A percentile compares a stretch with the other conserved stretches of the same genome.
phyloP scores from a whole-genome alignment of 352 stramenopile genomes.

The Plasmopara viticola region DNA sequence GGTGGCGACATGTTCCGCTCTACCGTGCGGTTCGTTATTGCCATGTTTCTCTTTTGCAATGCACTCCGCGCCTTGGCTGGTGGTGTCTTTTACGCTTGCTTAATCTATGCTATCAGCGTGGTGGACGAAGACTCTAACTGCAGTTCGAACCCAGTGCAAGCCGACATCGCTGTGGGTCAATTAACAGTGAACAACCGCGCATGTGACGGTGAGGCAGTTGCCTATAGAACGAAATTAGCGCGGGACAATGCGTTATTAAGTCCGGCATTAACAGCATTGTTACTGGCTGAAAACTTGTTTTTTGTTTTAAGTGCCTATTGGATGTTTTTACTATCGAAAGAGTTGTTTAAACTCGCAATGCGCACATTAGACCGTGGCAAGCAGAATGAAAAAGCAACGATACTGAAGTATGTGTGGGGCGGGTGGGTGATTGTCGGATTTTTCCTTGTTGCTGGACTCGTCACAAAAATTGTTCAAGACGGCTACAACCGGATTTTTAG shows the following conservation, averaged over 20 bases:
- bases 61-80: conserved; percentile 43
- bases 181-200: conserved; percentile 39
- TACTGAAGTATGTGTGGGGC: conserved; percentile 37
- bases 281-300: conserved; percentile 55
- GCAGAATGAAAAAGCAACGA: conserved; percentile 40
- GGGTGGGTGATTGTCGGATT: conserved; percentile 25
- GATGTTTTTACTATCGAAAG: conserved; percentile 49
- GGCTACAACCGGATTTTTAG: conserved; percentile 47
- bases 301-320: conserved; percentile 63
- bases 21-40: conserved; percentile 67
- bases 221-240: conserved; percentile 56
- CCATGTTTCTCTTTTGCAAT: conserved; percentile 50
- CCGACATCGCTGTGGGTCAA: conserved; percentile 14
- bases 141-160: neutral
- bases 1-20: conserved; percentile 60
- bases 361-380: conserved; percentile 45
- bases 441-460: conserved; percentile 30
- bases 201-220: conserved; percentile 44
- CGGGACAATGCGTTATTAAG: conserved; percentile 36
- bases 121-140: conserved; percentile 9
- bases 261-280: conserved; percentile 34
- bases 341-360: conserved; percentile 61
- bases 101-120: conserved; percentile 32
- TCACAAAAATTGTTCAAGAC: conserved; percentile 38
- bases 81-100: conserved; percentile 48